Evolutionary conservation across 345 rosid genomes (phyloP).

Genomic region (Boechera divaricarpa): DNA sequence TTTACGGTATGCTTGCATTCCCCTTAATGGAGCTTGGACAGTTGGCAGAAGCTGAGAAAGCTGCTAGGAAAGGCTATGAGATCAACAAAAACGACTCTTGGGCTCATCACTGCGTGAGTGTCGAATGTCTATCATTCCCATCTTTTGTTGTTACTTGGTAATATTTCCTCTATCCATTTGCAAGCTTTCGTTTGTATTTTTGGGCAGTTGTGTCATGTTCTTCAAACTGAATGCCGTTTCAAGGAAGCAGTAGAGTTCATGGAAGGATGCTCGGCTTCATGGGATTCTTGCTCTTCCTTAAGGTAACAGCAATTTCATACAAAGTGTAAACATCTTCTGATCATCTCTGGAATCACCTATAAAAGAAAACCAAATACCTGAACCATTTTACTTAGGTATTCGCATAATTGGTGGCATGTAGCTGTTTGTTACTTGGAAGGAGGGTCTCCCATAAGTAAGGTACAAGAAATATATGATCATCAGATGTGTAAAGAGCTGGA

Average conservation of each 20-base stretch:
- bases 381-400: constrained; percentile 53
- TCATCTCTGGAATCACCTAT: neutral
- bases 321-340: neutral
- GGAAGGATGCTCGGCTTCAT: constrained; percentile 72
- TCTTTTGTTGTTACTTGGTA: neutral
- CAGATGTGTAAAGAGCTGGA: constrained; percentile 78
- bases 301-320: constrained; percentile 52
- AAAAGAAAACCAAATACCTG: neutral
- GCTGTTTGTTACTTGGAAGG: constrained; percentile 93
- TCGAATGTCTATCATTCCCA: neutral
- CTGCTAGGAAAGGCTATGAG: constrained; percentile 71
- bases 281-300: constrained; percentile 74
- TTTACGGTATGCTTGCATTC: constrained; percentile 92
- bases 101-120: constrained; percentile 86
- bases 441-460: constrained; percentile 56
- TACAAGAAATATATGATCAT: constrained; percentile 67
- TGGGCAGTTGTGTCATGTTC: constrained; percentile 81
- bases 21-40: constrained; percentile 73
- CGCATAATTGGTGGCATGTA: constrained; percentile 97
- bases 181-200: neutral
- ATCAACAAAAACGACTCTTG: constrained; percentile 71
- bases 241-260: constrained; percentile 81
- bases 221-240: constrained; percentile 71
- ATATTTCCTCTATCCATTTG: neutral
- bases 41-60: constrained; percentile 75